phyloP scores from a whole-genome alignment of 768 basidiomycete species.

The Coprinopsis sp. region DNA sequence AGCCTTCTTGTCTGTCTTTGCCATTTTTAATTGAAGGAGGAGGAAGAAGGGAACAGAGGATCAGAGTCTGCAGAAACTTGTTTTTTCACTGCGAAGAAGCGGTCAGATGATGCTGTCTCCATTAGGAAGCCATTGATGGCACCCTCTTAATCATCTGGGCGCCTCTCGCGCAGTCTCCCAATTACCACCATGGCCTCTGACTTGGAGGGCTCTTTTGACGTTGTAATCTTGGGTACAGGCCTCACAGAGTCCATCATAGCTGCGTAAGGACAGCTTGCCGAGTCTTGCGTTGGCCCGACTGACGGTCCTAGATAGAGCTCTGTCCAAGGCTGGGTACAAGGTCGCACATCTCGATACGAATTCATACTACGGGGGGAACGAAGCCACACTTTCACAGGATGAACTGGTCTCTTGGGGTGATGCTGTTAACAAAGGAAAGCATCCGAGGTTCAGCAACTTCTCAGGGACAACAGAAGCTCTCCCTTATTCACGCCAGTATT shows the following conservation, averaged over 20 bases:
- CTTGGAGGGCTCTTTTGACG: conserved; percentile 54
- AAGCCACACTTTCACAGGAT: conserved; percentile 77
- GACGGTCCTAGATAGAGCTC: conserved; percentile 49
- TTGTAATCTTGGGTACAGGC: conserved; percentile 71
- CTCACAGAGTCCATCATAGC: conserved; percentile 82
- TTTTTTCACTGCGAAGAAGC: conserved; percentile 35
- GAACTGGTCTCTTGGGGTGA: conserved; percentile 75
- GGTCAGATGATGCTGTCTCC: conserved; percentile 15
- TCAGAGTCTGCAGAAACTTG: conserved; percentile 19
- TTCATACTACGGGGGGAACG: conserved; percentile 77
- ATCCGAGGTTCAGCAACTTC: conserved; percentile 37
- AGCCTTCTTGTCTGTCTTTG: conserved; percentile 45
- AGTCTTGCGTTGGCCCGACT: conserved; percentile 1
- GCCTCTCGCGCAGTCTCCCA: background rate
- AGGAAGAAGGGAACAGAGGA: conserved; percentile 18
- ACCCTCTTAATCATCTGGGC: no score
- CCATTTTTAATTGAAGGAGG: conserved; percentile 31
- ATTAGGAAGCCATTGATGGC: background rate
- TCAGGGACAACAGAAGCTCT: conserved; percentile 40
- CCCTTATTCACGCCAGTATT: conserved; percentile 68
- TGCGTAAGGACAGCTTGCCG: conserved; percentile 55
- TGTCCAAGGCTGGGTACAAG: conserved; percentile 83
- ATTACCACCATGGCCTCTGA: conserved; percentile 1
- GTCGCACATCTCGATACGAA: conserved; percentile 87
- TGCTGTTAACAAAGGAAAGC: conserved; percentile 18